Base-by-base conservation (phyloP, 352 stramenopile genomes). In the Pythium aquatile region DNA sequence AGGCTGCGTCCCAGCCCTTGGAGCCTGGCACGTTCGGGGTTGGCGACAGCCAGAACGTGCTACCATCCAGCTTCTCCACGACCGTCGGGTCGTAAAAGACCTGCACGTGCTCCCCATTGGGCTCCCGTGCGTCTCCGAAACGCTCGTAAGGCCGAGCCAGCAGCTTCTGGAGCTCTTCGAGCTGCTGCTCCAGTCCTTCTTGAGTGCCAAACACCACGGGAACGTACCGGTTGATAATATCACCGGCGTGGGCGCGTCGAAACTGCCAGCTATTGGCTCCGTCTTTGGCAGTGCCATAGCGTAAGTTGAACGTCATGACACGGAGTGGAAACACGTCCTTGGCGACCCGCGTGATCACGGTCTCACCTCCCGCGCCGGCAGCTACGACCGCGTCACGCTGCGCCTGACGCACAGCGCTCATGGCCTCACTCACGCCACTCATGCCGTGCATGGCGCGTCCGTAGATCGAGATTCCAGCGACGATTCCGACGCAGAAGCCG, bases 281-380 rank as follows among this genome's bases (percentile, higher is more conserved):
- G 39, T 79, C 72, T 13, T 46, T 61, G 3, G 68, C 65, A 1
- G 56, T 73, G 29, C 64, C 72, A 37, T 74, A 77, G 33, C 72
- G 72, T 14, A 79, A 26, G 54, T 79, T 79, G 54, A 79, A 79
- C 40, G 72, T 79, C 72, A 79, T 79, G 52, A 77, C 28, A 6
- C 61, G 63, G 26, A 79, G 46, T 35, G 26, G 54, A 40, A 71
- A 66, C 24, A 65, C 62, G 24, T 72, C 65, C n/a, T 20, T 55
- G n/a, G 28, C 28, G 17, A 61, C 54, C n/a, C 61, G 61, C 39
- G 42, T 51, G 14, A 67, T 29, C 46, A 51, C 58, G 5, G 46
- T 49, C n/a, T 54, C 46, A 3, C 30, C 42, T 3, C 30, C 29
- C 10, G 47, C 44, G 17, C 32, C 52, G 8, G 5, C 20, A 20